Percentiles rank a stretch among this genome's conserved stretches.
Conservation (phyloP, 192 early-diverging fungal genomes). For the Paraglomus brasilianum region DNA sequence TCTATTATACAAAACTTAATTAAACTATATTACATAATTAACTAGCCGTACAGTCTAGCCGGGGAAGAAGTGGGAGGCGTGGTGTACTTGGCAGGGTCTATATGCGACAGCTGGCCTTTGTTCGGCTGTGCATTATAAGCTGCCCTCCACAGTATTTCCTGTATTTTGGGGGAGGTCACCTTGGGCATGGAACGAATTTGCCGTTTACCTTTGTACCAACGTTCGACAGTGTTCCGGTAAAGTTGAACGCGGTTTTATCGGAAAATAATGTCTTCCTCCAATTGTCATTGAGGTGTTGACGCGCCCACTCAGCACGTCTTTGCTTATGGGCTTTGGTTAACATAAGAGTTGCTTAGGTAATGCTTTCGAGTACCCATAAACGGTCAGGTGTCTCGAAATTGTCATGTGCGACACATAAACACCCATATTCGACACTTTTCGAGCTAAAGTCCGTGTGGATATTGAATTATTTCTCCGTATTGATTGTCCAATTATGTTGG, state of each 20-base stretch:
- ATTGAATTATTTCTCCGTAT: background rate
- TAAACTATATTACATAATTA: too few species aligned
- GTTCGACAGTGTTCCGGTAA: slow-evolving; percentile 1
- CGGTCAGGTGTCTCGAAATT: background rate
- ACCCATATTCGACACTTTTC: slow-evolving; percentile 1
- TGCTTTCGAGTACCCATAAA: background rate
- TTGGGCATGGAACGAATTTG: background rate
- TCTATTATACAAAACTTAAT: too few species aligned
- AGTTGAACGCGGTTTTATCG: slow-evolving; percentile 13
- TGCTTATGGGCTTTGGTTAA: background rate
- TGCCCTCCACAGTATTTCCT: too few species aligned
- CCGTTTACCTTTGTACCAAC: background rate
- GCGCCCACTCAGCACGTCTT: background rate
- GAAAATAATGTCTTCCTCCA: background rate
- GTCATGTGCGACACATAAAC: background rate
- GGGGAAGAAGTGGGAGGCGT: too few species aligned
- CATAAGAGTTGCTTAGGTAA: background rate
- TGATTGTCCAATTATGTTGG: background rate
- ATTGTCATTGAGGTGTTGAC: slow-evolving; percentile 15
- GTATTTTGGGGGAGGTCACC: too few species aligned
- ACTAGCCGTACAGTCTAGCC: too few species aligned
- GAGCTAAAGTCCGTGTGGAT: background rate
- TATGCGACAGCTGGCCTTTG: too few species aligned
- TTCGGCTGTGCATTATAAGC: too few species aligned
- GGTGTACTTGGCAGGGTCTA: too few species aligned